A percentile compares a stretch with the other conserved stretches of the same genome.
Evolutionary conservation across 2,329 filamentous ascomycete genomes (phyloP).

Genomic region (Blumeria hordei): DNA sequence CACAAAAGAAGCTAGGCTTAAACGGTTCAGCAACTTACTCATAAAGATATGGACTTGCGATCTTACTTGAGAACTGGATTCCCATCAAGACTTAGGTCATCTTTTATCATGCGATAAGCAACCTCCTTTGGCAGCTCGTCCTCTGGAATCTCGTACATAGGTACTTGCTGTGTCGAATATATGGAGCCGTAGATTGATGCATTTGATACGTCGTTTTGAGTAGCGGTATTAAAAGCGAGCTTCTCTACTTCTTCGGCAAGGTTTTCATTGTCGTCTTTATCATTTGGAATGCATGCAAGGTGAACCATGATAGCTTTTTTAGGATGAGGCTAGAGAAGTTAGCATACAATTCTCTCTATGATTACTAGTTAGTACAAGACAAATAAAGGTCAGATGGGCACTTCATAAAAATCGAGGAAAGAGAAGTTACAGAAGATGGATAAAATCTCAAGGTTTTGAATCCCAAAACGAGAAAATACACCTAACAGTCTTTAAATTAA

Average conservation of each 20-base stretch:
- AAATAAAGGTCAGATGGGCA: too few species aligned
- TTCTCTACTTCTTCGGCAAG: slow-evolving; percentile 21
- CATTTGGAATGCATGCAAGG: slow-evolving; percentile 19
- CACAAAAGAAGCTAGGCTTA: slow-evolving; percentile 70
- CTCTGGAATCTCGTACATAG: slow-evolving; percentile 69
- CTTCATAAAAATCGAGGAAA: too few species aligned
- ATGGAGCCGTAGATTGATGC: slow-evolving; percentile 54
- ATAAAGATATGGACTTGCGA: background rate
- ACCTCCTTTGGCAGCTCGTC: slow-evolving; percentile 73
- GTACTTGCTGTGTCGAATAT: slow-evolving; percentile 61
- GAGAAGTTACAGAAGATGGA: too few species aligned
- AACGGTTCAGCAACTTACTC: slow-evolving; percentile 5
- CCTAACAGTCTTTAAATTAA: too few species aligned
- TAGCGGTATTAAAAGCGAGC: slow-evolving; percentile 17
- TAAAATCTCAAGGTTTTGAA: too few species aligned
- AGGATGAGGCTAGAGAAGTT: too few species aligned
- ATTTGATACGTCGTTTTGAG: background rate
- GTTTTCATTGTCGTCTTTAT: slow-evolving; percentile 6
- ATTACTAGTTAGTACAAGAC: too few species aligned
- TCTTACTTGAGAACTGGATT: slow-evolving; percentile 65
- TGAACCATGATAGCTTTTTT: slow-evolving; percentile 21
- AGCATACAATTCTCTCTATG: too few species aligned
- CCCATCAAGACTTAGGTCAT: slow-evolving; percentile 75
- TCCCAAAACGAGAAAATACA: too few species aligned
- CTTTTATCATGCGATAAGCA: slow-evolving; percentile 93